Percentiles rank a stretch among this genome's conserved stretches.
These are phyloP conservation scores for Lactarius sp. DNA, from an alignment of 768 basidiomycete genomes.

Conservation along the genomic window DNA sequence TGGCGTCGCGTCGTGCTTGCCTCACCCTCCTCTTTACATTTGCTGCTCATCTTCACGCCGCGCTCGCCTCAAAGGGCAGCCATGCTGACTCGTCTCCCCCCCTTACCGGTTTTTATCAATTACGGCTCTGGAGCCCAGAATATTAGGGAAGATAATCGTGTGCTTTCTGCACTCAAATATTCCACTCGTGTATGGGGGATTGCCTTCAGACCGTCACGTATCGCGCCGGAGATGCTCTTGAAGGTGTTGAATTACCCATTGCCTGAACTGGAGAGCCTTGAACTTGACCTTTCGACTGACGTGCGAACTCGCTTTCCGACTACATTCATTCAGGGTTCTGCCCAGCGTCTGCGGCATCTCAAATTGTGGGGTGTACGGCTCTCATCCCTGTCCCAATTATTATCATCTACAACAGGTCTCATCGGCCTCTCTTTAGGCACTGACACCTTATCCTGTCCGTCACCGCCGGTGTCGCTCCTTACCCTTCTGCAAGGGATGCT, in stretches of 20 bases:
- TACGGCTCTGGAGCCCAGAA: not conserved
- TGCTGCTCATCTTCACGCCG: not conserved
- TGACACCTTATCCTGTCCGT: not conserved
- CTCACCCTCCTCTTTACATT: not conserved
- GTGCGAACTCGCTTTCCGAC: not conserved
- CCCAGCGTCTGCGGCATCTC: conserved; percentile 1
- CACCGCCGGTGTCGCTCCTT: not conserved
- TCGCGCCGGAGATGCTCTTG: not conserved
- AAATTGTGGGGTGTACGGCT: not conserved
- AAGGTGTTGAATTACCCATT: not conserved
- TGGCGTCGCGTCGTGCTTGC: not conserved
- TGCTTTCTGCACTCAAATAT: not conserved
- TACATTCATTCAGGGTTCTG: not conserved
- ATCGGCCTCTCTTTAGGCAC: not conserved
- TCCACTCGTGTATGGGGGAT: not conserved
- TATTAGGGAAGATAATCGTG: too few species aligned
- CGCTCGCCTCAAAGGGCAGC: not conserved
- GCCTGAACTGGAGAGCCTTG: not conserved
- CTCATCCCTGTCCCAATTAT: not conserved
- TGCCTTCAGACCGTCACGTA: too few species aligned
- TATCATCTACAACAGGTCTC: conserved; percentile 1
- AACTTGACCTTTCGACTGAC: too few species aligned
- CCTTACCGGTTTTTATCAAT: not conserved
- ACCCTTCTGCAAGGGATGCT: not conserved
- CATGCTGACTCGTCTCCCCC: too few species aligned